phyloP scores from a whole-genome alignment of 2,329 filamentous ascomycete species.

The Aspergillus flavus region DNA sequence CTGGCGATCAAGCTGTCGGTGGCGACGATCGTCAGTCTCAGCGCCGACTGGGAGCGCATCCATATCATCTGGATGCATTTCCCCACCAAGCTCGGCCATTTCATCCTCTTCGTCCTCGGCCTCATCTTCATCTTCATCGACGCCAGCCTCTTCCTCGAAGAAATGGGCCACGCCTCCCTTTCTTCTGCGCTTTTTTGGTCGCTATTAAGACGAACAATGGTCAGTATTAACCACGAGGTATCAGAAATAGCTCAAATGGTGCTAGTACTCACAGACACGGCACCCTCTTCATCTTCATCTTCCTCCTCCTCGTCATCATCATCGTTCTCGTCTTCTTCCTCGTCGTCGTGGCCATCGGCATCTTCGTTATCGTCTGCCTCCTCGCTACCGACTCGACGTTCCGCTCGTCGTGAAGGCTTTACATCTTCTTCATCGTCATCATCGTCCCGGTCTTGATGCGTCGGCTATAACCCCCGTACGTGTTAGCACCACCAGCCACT shows the following conservation, averaged over 20 bases:
- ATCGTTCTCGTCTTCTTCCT: constrained; percentile 56
- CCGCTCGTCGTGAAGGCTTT: constrained; percentile 26
- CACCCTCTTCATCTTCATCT: constrained; percentile 52
- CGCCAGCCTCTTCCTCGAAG: constrained; percentile 97
- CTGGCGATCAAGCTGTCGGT: constrained; percentile 90
- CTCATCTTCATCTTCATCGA: constrained; percentile 88
- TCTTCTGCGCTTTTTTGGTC: constrained; percentile 78
- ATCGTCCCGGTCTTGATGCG: constrained; percentile 38
- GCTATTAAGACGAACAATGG: constrained; percentile 49
- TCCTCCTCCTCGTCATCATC: constrained; percentile 59
- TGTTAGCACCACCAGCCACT: constrained; percentile 23
- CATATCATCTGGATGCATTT: constrained; percentile 87
- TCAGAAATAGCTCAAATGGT: not conserved
- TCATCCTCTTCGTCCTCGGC: constrained; percentile 89
- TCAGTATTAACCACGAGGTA: constrained; percentile 15
- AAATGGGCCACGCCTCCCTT: constrained; percentile 78
- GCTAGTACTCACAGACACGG: constrained; percentile 62
- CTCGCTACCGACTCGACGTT: constrained; percentile 39
- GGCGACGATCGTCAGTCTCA: constrained; percentile 85
- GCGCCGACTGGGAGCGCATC: constrained; percentile 73
- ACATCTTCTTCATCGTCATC: constrained; percentile 50
- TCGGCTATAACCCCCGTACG: constrained; percentile 24
- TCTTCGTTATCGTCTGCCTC: constrained; percentile 33
- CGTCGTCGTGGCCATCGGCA: constrained; percentile 41
- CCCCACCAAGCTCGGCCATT: constrained; percentile 81